Base-by-base conservation (phyloP, 169 alveolate species). In the Eimeria zaria region DNA sequence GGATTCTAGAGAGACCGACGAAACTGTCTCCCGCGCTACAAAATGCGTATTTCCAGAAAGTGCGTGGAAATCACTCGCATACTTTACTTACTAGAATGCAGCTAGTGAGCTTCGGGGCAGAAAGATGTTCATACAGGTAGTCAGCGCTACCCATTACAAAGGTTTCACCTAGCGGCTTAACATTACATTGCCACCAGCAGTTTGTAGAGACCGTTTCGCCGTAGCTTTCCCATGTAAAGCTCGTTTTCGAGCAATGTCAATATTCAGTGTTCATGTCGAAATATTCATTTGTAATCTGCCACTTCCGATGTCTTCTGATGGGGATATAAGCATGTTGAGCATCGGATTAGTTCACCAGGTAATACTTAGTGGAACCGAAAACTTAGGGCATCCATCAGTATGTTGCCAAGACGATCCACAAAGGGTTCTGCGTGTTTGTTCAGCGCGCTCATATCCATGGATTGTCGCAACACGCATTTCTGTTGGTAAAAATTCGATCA, bases 371-470 rank as follows among this genome's bases (percentile, higher is more conserved):
- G 71, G 36, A 62, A 1, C 71, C 27, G 2, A 0, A 67, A n/a
- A 36, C 48, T 46, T 62, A 2, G 22, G 64, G 11, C 1, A 27
- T 67, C 3, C 9, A 67, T 67, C 22, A 39, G 51, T 53, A 73
- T 14, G 33, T 16, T 41, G 55, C 53, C 51, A 39, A 12, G 2
- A 3, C 4, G 83, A 39, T 39, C 33, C 51, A 7, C 20, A 18
- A 8, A 0, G 44, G 22, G 9, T 12, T 78, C 30, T 48, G 69
- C 69, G 1, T 78, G 67, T 55, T 41, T 30, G 39, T 58, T 83
- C 91, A 83, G 91, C 12, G 27, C 53, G 55, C 22, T 39, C 2
- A 24, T 53, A 27, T 55, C 91, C 91, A 48, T 83, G 91, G 91
- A 27, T 53, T 18, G 71, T 33, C 22, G 2, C n/a, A 7, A 20